Evolutionary conservation across 2,329 filamentous ascomycete species (phyloP), one percentile per base, ranked within the genome.

Genomic region (Apiospora pterosperma): DNA sequence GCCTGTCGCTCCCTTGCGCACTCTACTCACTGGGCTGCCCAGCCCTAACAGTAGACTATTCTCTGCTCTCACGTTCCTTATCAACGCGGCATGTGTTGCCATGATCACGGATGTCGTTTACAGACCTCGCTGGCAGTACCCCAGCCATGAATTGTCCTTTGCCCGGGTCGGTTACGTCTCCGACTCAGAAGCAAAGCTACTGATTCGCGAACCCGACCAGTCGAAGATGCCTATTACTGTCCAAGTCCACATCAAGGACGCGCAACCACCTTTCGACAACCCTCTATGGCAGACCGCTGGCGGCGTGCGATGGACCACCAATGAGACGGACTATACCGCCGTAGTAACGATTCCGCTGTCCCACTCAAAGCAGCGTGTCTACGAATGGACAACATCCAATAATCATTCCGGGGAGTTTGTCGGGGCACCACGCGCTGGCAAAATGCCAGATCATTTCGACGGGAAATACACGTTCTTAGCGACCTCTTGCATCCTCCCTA

Each of bases 401-500:
- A 94, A 96, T 74, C 90, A 95, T 71, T 89, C 88, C 0, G 96
- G 96, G 59, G 88, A 88, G 68, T 97, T 99, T 72, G 86, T 86
- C 4, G 90, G 92, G 0, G 90, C 93, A 1, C 92, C 95, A 1
- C 86, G 83, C 39, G 80, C 88, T 0, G 93, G 93, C 12, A 82
- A 85, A 1, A 83, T 86, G 67, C 85, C 88, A 0, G 79, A 83
- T 19, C 82, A 84, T 5, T 84, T 84, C 52, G 84, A 88, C 61
- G 90, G 89, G 44, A 89, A 88, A 64, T 95, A 97, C 71, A 97
- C 92, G 0, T 99, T 99, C 75, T 79, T 98, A 8, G 93, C 94
- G 4, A 96, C 93, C 0, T 97, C 93, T 48, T 99, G 96, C 77
- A 93, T 98, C 72, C 92, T 97, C 71, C 90, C 91, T 12, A 90